Evolutionary conservation across 805 yeast genomes (phyloP), one percentile per base, ranked within the genome.

Genomic region (Crinitomyces ghanaensis): DNA sequence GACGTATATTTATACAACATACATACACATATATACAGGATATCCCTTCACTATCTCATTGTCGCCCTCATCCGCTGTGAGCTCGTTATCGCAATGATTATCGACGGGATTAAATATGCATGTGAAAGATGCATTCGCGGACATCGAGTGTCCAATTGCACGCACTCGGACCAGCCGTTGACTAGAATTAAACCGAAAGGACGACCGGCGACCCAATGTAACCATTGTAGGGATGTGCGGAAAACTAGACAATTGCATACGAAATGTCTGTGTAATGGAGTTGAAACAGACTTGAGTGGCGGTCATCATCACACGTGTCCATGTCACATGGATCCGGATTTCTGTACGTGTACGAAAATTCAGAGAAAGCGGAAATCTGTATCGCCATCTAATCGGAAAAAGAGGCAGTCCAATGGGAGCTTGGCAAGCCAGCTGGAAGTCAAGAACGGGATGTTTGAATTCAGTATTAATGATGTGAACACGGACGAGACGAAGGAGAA

Each of bases 81-180:
- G n/a, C n/a, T n/a, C n/a, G n/a, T n/a, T n/a, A n/a, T n/a, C n/a
- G n/a, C n/a, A n/a, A n/a, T n/a, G n/a, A n/a, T 83, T 34, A 76
- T 88, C 33, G 83, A 85, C 49, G 97, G 96, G 24, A 77, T 82
- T 43, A 88, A 91, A 53, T 88, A 85, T 57, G 97, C 98, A 38
- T 88, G 98, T 56, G 94, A 85, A 44, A 64, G 95, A 39, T 88
- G 98, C 57, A 86, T 91, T 31, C 68, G 98, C 40, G 98, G 98
- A 28, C 98, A 91, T 52, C 65, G 98, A 34, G 98, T 88, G 29
- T 81, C 95, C 1, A 74, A 93, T 2, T 91, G 98, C 57, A 76
- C 78, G 28, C 98, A 91, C 54, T 74, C 86, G 0, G 95, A 91
- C 45, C 83, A 82, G 50, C 93, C 93, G 4, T 62, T 91, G 45